A percentile compares a stretch with the other conserved stretches of the same genome.
Conservation (phyloP, 495 filamentous ascomycete genomes). For the Hypoxylon fragiforme region DNA sequence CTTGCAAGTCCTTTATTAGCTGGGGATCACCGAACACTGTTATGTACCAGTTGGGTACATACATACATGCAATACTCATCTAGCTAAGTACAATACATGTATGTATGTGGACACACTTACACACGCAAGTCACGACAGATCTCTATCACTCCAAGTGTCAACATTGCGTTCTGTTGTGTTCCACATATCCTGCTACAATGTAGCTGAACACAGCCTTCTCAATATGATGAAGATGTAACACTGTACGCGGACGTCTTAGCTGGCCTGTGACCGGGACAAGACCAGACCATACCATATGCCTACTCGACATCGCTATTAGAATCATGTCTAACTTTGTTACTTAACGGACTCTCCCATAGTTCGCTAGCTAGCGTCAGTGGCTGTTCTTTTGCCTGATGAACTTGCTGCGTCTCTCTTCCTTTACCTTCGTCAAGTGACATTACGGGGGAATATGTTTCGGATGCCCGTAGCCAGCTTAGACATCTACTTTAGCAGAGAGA, state of each 20-base stretch:
- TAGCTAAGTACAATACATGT: too few species aligned
- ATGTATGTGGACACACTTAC: too few species aligned
- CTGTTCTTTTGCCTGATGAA: conserved; percentile 11
- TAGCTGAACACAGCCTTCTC: conserved; percentile 7
- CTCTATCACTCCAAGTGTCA: conserved; percentile 1
- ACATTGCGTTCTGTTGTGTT: conserved; percentile 13
- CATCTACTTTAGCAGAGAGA: conserved; percentile 9
- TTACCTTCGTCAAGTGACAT: conserved; percentile 16
- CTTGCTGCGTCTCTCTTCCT: conserved; percentile 5
- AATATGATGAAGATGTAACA: neutral
- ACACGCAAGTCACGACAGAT: conserved; percentile 16
- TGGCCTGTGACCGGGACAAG: neutral
- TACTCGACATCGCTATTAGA: conserved; percentile 2
- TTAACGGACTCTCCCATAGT: conserved; percentile 3
- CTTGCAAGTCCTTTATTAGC: conserved; percentile 17
- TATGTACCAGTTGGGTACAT: too few species aligned
- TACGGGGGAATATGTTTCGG: conserved; percentile 25
- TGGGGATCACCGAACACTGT: conserved; percentile 4
- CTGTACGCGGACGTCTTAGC: conserved; percentile 1
- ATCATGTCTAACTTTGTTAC: conserved; percentile 7
- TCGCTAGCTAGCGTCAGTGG: conserved; percentile 13
- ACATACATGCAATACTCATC: too few species aligned
- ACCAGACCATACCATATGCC: too few species aligned
- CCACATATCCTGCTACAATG: conserved; percentile 5
- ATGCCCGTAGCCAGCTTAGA: conserved; percentile 13